These are phyloP conservation scores for Talaromyces sp. DNA, from an alignment of 2,329 filamentous ascomycete species.

Conservation along the genomic window DNA sequence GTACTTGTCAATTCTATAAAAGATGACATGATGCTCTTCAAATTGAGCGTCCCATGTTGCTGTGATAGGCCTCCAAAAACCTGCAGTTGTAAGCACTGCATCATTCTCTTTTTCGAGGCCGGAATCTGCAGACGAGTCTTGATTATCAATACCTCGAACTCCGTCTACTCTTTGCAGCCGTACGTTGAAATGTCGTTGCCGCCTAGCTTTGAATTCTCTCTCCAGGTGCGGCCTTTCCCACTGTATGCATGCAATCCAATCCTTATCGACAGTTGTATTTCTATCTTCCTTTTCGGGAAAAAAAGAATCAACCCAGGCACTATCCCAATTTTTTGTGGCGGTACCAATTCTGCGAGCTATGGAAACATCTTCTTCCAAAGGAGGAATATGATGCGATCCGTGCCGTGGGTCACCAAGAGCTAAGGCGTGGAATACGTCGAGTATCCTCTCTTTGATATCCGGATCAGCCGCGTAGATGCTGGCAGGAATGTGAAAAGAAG, in stretches of 20 bases:
- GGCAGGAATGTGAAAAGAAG: background rate
- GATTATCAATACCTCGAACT: background rate
- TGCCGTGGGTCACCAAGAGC: background rate
- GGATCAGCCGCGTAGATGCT: background rate
- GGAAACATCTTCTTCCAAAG: background rate
- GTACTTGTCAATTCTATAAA: background rate
- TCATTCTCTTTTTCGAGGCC: background rate
- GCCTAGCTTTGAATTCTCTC: background rate
- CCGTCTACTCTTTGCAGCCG: background rate
- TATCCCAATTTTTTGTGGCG: background rate
- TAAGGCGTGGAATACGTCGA: background rate
- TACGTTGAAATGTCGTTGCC: background rate
- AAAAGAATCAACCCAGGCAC: background rate
- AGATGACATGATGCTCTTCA: background rate
- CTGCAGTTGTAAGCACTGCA: background rate
- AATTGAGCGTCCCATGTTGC: background rate
- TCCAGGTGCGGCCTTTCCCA: background rate
- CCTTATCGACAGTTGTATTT: background rate
- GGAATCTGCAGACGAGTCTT: background rate
- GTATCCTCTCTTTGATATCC: background rate
- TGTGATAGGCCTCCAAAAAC: background rate
- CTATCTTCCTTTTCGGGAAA: too few relatives aligned
- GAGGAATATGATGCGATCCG: background rate
- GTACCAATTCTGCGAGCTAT: background rate
- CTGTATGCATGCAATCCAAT: background rate